Evolutionary conservation across 257 asterid genomes (phyloP).

Genomic region (Penstemon eatonii): DNA sequence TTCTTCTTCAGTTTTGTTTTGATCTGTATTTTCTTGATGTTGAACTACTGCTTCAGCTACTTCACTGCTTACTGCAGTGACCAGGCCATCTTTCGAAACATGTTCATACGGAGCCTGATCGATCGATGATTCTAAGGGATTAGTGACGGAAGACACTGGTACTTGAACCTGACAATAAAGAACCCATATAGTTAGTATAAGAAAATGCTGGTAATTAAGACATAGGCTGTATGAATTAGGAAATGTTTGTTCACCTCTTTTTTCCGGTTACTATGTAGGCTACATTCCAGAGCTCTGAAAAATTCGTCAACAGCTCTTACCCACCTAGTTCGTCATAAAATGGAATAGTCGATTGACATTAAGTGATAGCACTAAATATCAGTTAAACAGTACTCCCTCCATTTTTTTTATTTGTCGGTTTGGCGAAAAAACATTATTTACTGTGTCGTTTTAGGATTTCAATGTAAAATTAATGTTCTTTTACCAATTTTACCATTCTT

Average conservation of each 20-base stretch:
- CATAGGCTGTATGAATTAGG: not conserved
- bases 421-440: too few species aligned
- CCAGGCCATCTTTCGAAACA: slow-evolving; percentile 43
- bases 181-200: not conserved
- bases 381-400: too few species aligned
- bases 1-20: slow-evolving; percentile 27
- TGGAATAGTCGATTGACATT: too few species aligned
- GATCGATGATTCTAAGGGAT: slow-evolving; percentile 40
- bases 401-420: too few species aligned
- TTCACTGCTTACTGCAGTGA: slow-evolving; percentile 36
- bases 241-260: slow-evolving; percentile 33
- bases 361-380: too few species aligned
- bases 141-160: slow-evolving; percentile 33
- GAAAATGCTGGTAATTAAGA: too few species aligned
- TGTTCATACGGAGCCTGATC: slow-evolving; percentile 49
- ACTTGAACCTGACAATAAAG: slow-evolving; percentile 27
- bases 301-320: slow-evolving; percentile 75
- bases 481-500: too few species aligned
- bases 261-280: slow-evolving; percentile 41
- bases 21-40: slow-evolving; percentile 22
- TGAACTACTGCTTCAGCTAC: slow-evolving; percentile 18
- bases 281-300: slow-evolving; percentile 44
- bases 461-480: too few species aligned
- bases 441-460: too few species aligned
- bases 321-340: slow-evolving; percentile 47